These are phyloP conservation scores for Bipolaris victoriae DNA, from an alignment of 2,329 filamentous ascomycete species.

Conservation along the genomic window DNA sequence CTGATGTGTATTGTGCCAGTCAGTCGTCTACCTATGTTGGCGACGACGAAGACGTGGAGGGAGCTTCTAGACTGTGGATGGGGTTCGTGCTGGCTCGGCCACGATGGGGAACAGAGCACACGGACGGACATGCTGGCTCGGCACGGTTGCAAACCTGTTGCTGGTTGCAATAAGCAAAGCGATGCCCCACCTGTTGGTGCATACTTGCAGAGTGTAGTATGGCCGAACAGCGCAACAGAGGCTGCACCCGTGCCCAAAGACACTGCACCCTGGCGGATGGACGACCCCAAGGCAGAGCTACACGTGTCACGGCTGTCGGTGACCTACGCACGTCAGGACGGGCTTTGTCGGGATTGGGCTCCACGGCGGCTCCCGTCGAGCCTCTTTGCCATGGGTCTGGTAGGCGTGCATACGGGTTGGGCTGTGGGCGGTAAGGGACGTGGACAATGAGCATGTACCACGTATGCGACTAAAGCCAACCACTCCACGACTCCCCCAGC, in stretches of 20 bases:
- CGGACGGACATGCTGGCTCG: no score
- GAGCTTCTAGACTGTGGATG: no score
- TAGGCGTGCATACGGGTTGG: constrained; percentile 19
- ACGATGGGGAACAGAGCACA: no score
- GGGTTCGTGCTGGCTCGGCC: no score
- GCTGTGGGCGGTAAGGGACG: constrained; percentile 23
- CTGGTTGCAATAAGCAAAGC: background rate
- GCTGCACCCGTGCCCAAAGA: constrained; percentile 2
- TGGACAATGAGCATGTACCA: constrained; percentile 26
- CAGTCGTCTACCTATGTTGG: no score
- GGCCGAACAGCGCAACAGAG: constrained; percentile 7
- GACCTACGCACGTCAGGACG: constrained; percentile 7
- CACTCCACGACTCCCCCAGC: constrained; percentile 4
- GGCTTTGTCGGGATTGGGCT: constrained; percentile 24
- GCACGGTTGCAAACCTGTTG: background rate
- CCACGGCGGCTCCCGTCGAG: constrained; percentile 25
- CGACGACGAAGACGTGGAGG: no score
- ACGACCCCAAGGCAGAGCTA: constrained; percentile 9
- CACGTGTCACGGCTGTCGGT: constrained; percentile 24
- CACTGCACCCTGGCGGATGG: constrained; percentile 4
- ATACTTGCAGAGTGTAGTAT: background rate
- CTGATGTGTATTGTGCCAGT: background rate
- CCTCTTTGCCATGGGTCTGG: constrained; percentile 16
- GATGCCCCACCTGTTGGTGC: background rate
- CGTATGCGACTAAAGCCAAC: constrained; percentile 21